Evolutionary conservation across 768 basidiomycete species (phyloP), one percentile per base, ranked within the genome.

Genomic region (Psilocybe cyanescens): DNA sequence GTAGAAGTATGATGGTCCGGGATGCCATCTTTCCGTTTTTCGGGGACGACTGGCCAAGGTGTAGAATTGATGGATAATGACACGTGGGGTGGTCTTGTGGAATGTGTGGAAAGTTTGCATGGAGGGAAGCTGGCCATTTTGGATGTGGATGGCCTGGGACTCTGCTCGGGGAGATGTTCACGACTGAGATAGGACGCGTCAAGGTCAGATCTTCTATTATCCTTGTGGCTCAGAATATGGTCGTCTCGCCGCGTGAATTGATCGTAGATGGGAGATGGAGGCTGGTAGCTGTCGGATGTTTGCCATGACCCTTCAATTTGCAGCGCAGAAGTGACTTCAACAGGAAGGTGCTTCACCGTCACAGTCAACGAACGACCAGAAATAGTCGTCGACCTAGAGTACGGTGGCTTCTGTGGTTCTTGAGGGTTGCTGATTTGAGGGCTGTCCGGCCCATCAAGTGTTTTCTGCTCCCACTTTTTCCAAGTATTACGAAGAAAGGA

Each of bases 401-500:
- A 54, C 35, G 61, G 56, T 41, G 55, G 52, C 59, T 56, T 65
- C 44, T 57, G 57, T 33, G 49, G 24, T 51, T 63, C 49, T 47
- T 59, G 54, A 57, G 56, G 29, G 44, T 56, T 48, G 44, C 16
- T 44, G 49, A 51, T 56, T 44, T 55, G 50, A 29, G 61, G 30
- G 50, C 59, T 57, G 30, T 66, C 61, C 55, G 64, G 64, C 52
- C 52, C 65, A 24, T 69, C 61, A 24, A 64, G 55, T 1, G 61
- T 29, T 56, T 76, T 74, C 6, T 65, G 65, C 39, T 73, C 74
- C 67, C 72, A 76, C 66, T 72, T 80, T 65, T 68, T 74, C 78
- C 78, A 80, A 11, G 74, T 68, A 53, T 73, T 76, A 52, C 76
- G 76, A 55, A 81, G 68, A 65, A 81, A 76, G 4, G 75, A 70